These are phyloP conservation scores for Dissoconium aciculare DNA, from an alignment of 2,329 filamentous ascomycete genomes.

Conservation along the genomic window DNA sequence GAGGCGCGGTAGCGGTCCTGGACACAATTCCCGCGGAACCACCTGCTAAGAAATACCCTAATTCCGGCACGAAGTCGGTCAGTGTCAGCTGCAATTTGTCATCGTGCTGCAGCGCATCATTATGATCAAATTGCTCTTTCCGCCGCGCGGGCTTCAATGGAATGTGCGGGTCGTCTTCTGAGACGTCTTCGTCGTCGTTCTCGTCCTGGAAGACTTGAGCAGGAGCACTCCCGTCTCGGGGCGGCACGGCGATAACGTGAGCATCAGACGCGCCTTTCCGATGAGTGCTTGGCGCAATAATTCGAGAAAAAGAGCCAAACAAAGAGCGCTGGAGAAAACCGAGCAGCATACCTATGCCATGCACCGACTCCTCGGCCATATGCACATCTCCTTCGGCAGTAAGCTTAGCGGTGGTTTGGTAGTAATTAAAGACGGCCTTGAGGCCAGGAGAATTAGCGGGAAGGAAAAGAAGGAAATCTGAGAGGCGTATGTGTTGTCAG, in stretches of 20 bases:
- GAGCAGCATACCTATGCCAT: constrained; percentile 78
- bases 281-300: constrained; percentile 14
- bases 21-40: constrained; percentile 89
- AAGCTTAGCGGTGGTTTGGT: constrained; percentile 74
- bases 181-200: constrained; percentile 9
- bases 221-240: not conserved
- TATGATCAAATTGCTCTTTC: constrained; percentile 12
- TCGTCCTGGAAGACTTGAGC: constrained; percentile 4
- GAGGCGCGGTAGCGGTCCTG: constrained; percentile 83
- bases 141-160: constrained; percentile 22
- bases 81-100: constrained; percentile 25
- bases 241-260: not conserved
- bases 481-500: constrained; percentile 4
- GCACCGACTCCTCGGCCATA: constrained; percentile 76
- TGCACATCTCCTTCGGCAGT: constrained; percentile 88
- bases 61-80: constrained; percentile 55
- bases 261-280: not conserved
- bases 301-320: constrained; percentile 58
- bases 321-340: constrained; percentile 54
- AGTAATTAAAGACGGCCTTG: constrained; percentile 76
- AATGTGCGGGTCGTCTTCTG: constrained; percentile 21
- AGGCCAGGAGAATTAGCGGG: constrained; percentile 55
- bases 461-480: constrained; percentile 88
- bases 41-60: constrained; percentile 97
- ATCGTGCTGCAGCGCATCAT: constrained; percentile 3